These are phyloP conservation scores for Penicillium ochrochloron DNA, from an alignment of 495 filamentous ascomycete species.

Conservation along the genomic window DNA sequence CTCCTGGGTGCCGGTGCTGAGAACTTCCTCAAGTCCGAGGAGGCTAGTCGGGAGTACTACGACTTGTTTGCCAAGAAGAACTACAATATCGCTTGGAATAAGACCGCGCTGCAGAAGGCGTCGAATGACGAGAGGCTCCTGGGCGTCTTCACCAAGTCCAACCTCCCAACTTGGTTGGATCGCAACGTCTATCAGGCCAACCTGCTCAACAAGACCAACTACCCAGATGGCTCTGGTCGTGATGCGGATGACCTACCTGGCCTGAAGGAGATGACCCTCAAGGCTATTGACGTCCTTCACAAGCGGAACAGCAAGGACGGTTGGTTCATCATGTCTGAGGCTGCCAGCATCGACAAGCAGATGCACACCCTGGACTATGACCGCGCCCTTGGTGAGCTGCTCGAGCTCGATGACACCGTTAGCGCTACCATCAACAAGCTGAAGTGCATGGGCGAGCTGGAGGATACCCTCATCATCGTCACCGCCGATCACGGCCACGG, in stretches of 20 bases:
- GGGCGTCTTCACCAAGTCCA: slow-evolving; percentile 68
- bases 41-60: slow-evolving; percentile 66
- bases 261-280: slow-evolving; percentile 80
- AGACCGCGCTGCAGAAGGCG: slow-evolving; percentile 60
- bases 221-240: slow-evolving; percentile 60
- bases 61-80: slow-evolving; percentile 65
- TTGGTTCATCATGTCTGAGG: slow-evolving; percentile 79
- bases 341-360: slow-evolving; percentile 77
- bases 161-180: slow-evolving; percentile 74
- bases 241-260: slow-evolving; percentile 70
- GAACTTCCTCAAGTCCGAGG: slow-evolving; percentile 58
- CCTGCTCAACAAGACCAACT: slow-evolving; percentile 60
- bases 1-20: slow-evolving; percentile 76
- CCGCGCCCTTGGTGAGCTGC: slow-evolving; percentile 72
- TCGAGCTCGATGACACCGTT: slow-evolving; percentile 77
- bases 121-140: slow-evolving; percentile 61
- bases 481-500: slow-evolving; percentile 81
- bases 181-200: slow-evolving; percentile 71
- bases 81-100: slow-evolving; percentile 68
- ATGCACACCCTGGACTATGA: slow-evolving; percentile 80
- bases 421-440: slow-evolving; percentile 68
- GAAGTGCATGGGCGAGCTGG: slow-evolving; percentile 55
- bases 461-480: slow-evolving; percentile 71
- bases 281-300: slow-evolving; percentile 72
- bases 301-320: slow-evolving; percentile 64